Percentiles rank a stretch among this genome's conserved stretches.
These are phyloP conservation scores for Choiromyces venosus DNA, from an alignment of 495 filamentous ascomycete species.

Conservation along the genomic window DNA sequence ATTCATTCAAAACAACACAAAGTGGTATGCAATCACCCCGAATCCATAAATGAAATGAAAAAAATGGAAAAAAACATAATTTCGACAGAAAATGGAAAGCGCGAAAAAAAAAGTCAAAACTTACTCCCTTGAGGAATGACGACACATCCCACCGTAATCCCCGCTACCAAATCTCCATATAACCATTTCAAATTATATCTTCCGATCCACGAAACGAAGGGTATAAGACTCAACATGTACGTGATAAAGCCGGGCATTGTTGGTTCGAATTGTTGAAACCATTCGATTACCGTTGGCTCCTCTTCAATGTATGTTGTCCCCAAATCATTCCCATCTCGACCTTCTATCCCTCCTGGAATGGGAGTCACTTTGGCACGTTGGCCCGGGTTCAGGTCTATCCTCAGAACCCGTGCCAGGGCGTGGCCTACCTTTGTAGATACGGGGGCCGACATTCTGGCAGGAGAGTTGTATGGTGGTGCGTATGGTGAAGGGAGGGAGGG, in stretches of 20 bases:
- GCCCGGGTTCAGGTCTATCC: conserved; percentile 69
- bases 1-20: background rate
- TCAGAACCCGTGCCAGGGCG: conserved; percentile 68
- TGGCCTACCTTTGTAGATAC: conserved; percentile 59
- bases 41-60: background rate
- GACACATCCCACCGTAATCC: conserved; percentile 90
- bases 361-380: conserved; percentile 32
- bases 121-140: conserved; percentile 84
- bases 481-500: background rate
- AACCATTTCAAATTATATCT: conserved; percentile 89
- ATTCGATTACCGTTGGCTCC: conserved; percentile 70
- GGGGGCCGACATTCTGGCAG: conserved; percentile 15
- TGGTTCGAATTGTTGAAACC: conserved; percentile 60
- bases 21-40: background rate
- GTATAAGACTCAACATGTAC: conserved; percentile 70
- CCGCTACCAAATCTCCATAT: conserved; percentile 80
- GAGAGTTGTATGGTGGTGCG: too few species aligned
- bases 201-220: conserved; percentile 79
- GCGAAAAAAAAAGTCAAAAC: background rate
- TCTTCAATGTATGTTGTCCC: conserved; percentile 73
- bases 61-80: background rate
- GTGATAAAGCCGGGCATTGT: conserved; percentile 48
- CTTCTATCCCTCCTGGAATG: conserved; percentile 47
- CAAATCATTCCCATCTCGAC: conserved; percentile 63
- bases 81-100: background rate